Evolutionary conservation across 768 basidiomycete species (phyloP), one percentile per base, ranked within the genome.

Genomic region (Cubamyces sp.): DNA sequence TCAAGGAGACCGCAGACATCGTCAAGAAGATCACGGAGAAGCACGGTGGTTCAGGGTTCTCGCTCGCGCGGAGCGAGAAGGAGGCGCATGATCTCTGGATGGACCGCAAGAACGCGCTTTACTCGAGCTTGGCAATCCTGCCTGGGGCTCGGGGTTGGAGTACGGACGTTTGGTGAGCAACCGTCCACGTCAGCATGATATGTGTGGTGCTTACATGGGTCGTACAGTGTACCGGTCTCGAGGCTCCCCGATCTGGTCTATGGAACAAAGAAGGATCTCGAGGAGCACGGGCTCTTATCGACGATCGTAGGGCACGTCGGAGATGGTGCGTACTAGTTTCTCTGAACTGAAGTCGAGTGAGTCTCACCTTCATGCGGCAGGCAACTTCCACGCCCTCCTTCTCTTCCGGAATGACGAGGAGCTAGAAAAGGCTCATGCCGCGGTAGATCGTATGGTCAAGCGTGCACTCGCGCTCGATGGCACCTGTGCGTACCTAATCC

Each of bases 291-390:
- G 0, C 70, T 96, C 14, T 70, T 81, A 0, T 86, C 85, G 14
- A 82, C 83, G 0, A 84, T 91, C n/a, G 81, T 91, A 7, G 91
- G 89, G 0, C 91, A 92, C 61, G 90, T 87, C 0, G 91, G 89
- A 3, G 90, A 91, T 68, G 89, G 88, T 68, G 75, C 78, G 65
- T 54, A 11, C 39, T 11, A 14, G 37, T 1, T 26, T 15, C 23
- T 41, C 42, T 40, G 37, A 12, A n/a, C 14, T 7, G 5, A 3
- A 39, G 40, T 25, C 19, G 9, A 37, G 19, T n/a, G 6, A 8
- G 14, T 6, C 39, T 45, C 18, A 58, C 30, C 16, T 15, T 15
- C 12, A 11, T 8, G 21, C 25, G 46, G 26, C 57, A 81, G 79
- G 79, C 11, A 81, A 81, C 65, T 80, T 81, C 68, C 80, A 81